phyloP scores from a whole-genome alignment of 768 basidiomycete species.

The Boletus tylopilopsis region DNA sequence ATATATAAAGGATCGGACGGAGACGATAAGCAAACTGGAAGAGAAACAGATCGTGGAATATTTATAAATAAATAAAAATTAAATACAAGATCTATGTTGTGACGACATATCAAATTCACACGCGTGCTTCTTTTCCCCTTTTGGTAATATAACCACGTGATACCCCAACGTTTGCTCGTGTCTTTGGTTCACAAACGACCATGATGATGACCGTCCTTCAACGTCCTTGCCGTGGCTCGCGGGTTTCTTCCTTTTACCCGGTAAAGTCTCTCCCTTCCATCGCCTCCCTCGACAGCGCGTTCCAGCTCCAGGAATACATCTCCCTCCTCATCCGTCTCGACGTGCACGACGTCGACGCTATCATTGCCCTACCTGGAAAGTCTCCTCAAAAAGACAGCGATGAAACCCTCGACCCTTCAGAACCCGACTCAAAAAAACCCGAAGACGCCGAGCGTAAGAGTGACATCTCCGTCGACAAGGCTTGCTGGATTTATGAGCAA shows the following conservation, averaged over 20 bases:
- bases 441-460: conserved; percentile 32
- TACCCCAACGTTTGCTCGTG: background rate
- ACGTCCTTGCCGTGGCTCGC: conserved; percentile 71
- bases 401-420: conserved; percentile 23
- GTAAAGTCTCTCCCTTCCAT: conserved; percentile 67
- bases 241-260: conserved; percentile 78
- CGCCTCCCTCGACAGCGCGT: conserved; percentile 81
- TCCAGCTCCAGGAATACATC: conserved; percentile 94
- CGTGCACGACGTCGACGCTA: conserved; percentile 82
- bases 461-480: conserved; percentile 68
- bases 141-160: conserved; percentile 18
- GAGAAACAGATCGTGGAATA: too few species aligned
- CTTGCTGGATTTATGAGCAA: conserved; percentile 82
- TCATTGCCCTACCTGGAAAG: conserved; percentile 72
- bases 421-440: conserved; percentile 29
- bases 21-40: conserved; percentile 7
- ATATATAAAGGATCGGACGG: conserved; percentile 6
- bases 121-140: background rate
- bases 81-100: conserved; percentile 5
- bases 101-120: conserved; percentile 1
- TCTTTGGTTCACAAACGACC: background rate
- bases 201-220: conserved; percentile 36
- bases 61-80: background rate
- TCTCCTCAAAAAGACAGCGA: conserved; percentile 23
- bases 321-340: conserved; percentile 80